Evolutionary conservation across 2,329 filamentous ascomycete genomes (phyloP), one percentile per base, ranked within the genome.

Genomic region (Alternaria longipes): DNA sequence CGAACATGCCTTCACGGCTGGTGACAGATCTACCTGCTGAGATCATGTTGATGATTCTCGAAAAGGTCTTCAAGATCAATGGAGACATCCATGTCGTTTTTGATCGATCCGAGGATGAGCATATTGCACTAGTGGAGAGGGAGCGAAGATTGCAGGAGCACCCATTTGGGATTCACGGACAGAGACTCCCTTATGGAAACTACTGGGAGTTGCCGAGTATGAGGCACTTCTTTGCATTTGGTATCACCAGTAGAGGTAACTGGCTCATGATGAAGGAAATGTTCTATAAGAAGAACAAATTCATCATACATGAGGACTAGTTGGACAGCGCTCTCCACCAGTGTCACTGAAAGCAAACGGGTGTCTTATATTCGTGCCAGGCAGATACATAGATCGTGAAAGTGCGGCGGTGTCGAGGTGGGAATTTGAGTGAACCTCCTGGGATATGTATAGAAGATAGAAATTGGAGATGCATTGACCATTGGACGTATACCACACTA

Each of bases 41-140:
- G 45, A 11, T 47, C 6, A 47, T 47, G 45, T 26, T 32, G 3
- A 47, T 16, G n/a, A 30, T 47, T 14, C 28, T 32, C 8, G 28
- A 47, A 16, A 47, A 20, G 11, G n/a, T 47, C 11, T 47, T 47
- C 45, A 47, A 47, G 45, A 20, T 47, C 28, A 26, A 47, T 47
- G 26, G 30, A 32, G 45, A 32, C 3, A 47, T 47, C 45, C 45
- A 47, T 28, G 18, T 47, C 30, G 16, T 47, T 5, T 32, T 47
- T 30, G 45, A 47, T 14, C 8, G 11, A 18, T 18, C 5, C 9
- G 45, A 6, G 1, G 7, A 47, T 14, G 18, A 22, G 26, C 8
- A 47, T 4, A 14, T 32, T 3, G 18, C 26, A 11, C 7, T 47
- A 9, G 45, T 47, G 26, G 45, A 47, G 18, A 30, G 26, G n/a